These are phyloP conservation scores for Berkeleyomyces basicola DNA, from an alignment of 2,329 filamentous ascomycete genomes.

Conservation along the genomic window DNA sequence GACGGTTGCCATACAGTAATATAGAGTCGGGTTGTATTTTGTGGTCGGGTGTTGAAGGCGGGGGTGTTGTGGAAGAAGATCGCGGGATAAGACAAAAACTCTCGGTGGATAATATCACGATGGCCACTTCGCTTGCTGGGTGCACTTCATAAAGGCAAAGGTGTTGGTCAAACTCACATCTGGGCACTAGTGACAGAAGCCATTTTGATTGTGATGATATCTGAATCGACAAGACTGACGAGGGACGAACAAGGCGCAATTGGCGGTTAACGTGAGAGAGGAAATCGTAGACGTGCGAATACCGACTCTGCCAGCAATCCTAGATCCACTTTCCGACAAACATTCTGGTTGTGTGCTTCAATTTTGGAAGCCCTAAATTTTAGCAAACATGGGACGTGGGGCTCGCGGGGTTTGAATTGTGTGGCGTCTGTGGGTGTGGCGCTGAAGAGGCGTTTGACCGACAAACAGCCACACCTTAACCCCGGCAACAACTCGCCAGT, in stretches of 20 bases:
- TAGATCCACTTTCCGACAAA: constrained; percentile 14
- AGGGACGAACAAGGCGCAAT: constrained; percentile 12
- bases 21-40: background rate
- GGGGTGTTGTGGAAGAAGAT: background rate
- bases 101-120: constrained; percentile 7
- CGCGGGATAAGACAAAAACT: background rate
- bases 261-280: constrained; percentile 14
- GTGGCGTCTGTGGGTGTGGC: constrained; percentile 5
- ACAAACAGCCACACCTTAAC: background rate
- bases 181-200: constrained; percentile 14
- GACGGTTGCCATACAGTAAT: too few relatives aligned
- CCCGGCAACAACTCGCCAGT: background rate
- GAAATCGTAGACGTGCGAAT: constrained; percentile 13
- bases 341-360: constrained; percentile 12
- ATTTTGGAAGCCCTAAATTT: constrained; percentile 4
- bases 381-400: constrained; percentile 1
- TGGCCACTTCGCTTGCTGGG: constrained; percentile 7
- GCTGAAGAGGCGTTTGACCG: background rate
- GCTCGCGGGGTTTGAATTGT: background rate
- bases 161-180: constrained; percentile 13
- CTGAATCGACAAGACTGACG: constrained; percentile 14
- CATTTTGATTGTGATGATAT: constrained; percentile 15
- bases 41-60: background rate
- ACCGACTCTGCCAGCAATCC: constrained; percentile 12
- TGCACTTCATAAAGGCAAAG: background rate